Conservation (phyloP, 371 early-diverging fungal genomes). For the Chytridium lagenaria region DNA sequence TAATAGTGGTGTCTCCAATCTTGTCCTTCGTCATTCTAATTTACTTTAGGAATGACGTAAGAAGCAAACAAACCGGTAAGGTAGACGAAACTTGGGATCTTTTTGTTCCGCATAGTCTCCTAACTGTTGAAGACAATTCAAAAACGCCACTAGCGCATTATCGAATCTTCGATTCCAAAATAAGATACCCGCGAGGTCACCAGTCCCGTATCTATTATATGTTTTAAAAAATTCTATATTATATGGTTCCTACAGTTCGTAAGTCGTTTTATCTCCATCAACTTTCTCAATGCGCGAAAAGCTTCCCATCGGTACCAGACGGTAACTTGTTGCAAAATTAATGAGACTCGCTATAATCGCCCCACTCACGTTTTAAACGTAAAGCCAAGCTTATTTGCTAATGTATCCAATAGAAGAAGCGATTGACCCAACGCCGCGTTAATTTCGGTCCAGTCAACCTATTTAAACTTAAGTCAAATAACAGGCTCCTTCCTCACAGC, state of each 20-base stretch:
- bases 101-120: conserved; percentile 79
- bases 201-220: conserved; percentile 78
- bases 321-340: conserved; percentile 64
- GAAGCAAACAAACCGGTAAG: conserved; percentile 66
- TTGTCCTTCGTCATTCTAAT: conserved; percentile 83
- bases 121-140: conserved; percentile 88
- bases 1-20: conserved; percentile 85
- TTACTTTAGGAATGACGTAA: neutral
- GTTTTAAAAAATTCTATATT: neutral
- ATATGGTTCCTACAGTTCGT: conserved; percentile 75
- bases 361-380: conserved; percentile 72
- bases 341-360: neutral
- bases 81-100: conserved; percentile 77
- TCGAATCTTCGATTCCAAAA: conserved; percentile 89
- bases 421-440: conserved; percentile 97
- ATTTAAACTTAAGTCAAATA: neutral
- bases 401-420: conserved; percentile 81
- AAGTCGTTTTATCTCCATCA: conserved; percentile 75
- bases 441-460: conserved; percentile 94
- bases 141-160: conserved; percentile 84
- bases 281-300: conserved; percentile 88
- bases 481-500: conserved; percentile 43
- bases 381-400: conserved; percentile 83
- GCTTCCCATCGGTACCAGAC: conserved; percentile 89
- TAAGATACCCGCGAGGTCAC: conserved; percentile 80